These are phyloP conservation scores for Hymenochaete sp. DNA, from an alignment of 1,284 basidiomycete species.

Conservation along the genomic window DNA sequence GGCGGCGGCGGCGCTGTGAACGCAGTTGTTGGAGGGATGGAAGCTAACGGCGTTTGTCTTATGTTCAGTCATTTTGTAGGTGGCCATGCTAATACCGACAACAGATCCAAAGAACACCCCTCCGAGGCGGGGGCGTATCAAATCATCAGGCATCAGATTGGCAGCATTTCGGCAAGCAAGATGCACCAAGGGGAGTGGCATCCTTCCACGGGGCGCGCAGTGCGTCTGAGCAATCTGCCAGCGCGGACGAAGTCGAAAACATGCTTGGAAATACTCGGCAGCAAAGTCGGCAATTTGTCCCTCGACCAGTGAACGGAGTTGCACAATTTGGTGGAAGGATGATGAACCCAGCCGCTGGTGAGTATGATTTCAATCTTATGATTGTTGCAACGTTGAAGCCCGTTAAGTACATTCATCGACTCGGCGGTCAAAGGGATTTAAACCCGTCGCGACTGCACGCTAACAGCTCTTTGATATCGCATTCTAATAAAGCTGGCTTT, in stretches of 20 bases:
- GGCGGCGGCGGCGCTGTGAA: constrained; percentile 30
- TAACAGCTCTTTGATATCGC: too few relatives aligned
- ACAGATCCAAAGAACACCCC: constrained; percentile 18
- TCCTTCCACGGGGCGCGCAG: constrained; percentile 18
- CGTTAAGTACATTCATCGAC: constrained; percentile 1
- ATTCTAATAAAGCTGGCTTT: too few relatives aligned
- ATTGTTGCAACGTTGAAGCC: neutral
- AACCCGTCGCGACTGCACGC: too few relatives aligned
- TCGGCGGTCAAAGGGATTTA: constrained; percentile 10
- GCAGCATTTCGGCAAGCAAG: constrained; percentile 12
- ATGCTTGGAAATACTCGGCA: constrained; percentile 33
- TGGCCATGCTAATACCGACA: too few relatives aligned
- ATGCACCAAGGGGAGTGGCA: neutral
- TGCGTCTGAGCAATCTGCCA: constrained; percentile 55
- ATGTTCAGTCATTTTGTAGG: neutral
- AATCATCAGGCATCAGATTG: constrained; percentile 12
- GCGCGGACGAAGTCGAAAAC: constrained; percentile 60
- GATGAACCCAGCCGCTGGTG: constrained; percentile 8
- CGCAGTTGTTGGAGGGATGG: constrained; percentile 60
- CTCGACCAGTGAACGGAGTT: constrained; percentile 5
- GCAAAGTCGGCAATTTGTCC: constrained; percentile 16
- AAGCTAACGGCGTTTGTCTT: constrained; percentile 48
- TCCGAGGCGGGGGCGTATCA: constrained; percentile 6
- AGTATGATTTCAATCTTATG: neutral
- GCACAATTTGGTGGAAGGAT: constrained; percentile 11